Percentiles rank a stretch among this genome's conserved stretches.
phyloP scores from a whole-genome alignment of 1,284 basidiomycete species.

The Cutaneotrichosporon sp. region DNA sequence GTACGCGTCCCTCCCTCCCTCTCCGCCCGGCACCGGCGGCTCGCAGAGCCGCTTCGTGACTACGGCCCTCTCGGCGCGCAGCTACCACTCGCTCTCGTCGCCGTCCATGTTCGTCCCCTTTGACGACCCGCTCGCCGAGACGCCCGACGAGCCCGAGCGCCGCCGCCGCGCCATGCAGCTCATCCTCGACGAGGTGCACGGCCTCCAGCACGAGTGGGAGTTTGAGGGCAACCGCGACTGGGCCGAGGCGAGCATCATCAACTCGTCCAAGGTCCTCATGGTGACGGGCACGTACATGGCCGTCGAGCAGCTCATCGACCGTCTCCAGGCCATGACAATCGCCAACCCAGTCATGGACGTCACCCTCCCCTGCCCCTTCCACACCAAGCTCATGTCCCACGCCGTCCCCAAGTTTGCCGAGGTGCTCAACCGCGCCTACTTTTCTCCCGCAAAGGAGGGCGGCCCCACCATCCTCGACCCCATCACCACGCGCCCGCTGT shows the following conservation, averaged over 20 bases:
- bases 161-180: slow-evolving; percentile 48
- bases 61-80: slow-evolving; percentile 48
- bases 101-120: slow-evolving; percentile 37
- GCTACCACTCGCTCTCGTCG: slow-evolving; percentile 48
- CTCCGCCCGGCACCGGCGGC: slow-evolving; percentile 24
- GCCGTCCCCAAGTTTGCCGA: slow-evolving; percentile 44
- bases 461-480: slow-evolving; percentile 46
- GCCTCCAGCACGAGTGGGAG: slow-evolving; percentile 42
- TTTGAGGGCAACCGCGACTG: slow-evolving; percentile 43
- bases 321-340: slow-evolving; percentile 44
- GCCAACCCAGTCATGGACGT: slow-evolving; percentile 54
- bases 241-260: slow-evolving; percentile 51
- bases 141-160: slow-evolving; percentile 31
- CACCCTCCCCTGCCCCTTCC: slow-evolving; percentile 51
- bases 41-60: slow-evolving; percentile 35
- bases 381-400: slow-evolving; percentile 50
- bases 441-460: slow-evolving; percentile 28
- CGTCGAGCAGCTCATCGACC: slow-evolving; percentile 46
- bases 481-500: slow-evolving; percentile 46
- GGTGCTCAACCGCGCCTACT: slow-evolving; percentile 40
- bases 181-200: slow-evolving; percentile 50
- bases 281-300: slow-evolving; percentile 49
- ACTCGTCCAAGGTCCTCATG: slow-evolving; percentile 50
- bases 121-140: slow-evolving; percentile 26
- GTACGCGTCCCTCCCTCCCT: slow-evolving; percentile 42